These are phyloP conservation scores for Calonectria fujianensis DNA, from an alignment of 2,329 filamentous ascomycete species.

Conservation along the genomic window DNA sequence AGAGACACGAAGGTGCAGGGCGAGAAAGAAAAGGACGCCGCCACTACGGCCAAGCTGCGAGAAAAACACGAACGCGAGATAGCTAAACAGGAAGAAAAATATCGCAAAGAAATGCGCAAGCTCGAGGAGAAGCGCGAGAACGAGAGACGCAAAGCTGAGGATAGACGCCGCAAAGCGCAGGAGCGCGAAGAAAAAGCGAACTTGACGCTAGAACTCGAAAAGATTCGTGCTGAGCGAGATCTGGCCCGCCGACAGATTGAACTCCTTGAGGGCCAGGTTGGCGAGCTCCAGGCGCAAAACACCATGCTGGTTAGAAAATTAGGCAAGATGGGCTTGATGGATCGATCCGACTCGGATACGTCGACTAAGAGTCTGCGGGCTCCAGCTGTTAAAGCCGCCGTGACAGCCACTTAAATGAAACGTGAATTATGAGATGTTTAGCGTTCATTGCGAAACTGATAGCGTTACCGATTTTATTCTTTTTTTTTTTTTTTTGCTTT, in stretches of 20 bases:
- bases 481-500: background rate
- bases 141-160: slow-evolving; percentile 77
- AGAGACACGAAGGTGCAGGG: slow-evolving; percentile 66
- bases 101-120: slow-evolving; percentile 78
- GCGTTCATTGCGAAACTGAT: slow-evolving; percentile 34
- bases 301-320: slow-evolving; percentile 74
- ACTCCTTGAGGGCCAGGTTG: slow-evolving; percentile 72
- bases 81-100: slow-evolving; percentile 80
- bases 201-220: slow-evolving; percentile 72
- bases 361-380: slow-evolving; percentile 49
- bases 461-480: slow-evolving; percentile 19
- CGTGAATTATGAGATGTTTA: slow-evolving; percentile 13
- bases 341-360: slow-evolving; percentile 62
- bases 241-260: slow-evolving; percentile 72
- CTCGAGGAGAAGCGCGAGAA: slow-evolving; percentile 78
- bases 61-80: slow-evolving; percentile 79
- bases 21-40: slow-evolving; percentile 69
- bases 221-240: slow-evolving; percentile 70
- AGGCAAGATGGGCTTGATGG: slow-evolving; percentile 67
- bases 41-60: slow-evolving; percentile 73
- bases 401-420: slow-evolving; percentile 23
- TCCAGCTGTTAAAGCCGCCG: slow-evolving; percentile 28
- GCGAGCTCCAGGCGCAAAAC: slow-evolving; percentile 76
- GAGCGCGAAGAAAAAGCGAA: slow-evolving; percentile 73
- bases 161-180: slow-evolving; percentile 68